Evolutionary conservation across 2,329 filamentous ascomycete species (phyloP).

Genomic region (Neobulgaria alba): DNA sequence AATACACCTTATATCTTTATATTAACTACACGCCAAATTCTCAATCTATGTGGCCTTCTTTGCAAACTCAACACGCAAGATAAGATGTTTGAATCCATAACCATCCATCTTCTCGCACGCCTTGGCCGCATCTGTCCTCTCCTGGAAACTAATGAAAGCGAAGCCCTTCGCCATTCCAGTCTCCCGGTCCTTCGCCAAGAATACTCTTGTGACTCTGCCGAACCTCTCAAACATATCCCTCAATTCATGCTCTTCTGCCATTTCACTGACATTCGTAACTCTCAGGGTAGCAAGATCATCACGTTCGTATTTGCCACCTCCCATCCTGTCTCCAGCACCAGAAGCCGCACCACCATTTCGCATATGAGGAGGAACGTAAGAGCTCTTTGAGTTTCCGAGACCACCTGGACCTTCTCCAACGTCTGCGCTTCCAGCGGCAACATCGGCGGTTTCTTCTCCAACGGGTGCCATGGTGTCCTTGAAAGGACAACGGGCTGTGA

Average conservation of each 20-base stretch:
- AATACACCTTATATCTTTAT: no score
- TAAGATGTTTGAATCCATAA: constrained; percentile 81
- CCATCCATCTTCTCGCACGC: constrained; percentile 98
- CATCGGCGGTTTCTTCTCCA: constrained; percentile 50
- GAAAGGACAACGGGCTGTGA: constrained; percentile 97
- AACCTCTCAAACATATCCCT: constrained; percentile 98
- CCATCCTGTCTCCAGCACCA: constrained; percentile 72
- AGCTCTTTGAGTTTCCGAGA: constrained; percentile 60
- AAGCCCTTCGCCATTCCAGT: constrained; percentile 96
- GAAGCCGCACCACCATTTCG: constrained; percentile 57
- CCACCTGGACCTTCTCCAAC: constrained; percentile 42
- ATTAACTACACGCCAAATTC: no score
- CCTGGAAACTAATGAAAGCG: constrained; percentile 95
- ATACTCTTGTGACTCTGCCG: constrained; percentile 92
- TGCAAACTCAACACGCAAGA: constrained; percentile 79
- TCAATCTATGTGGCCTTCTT: constrained; percentile 55
- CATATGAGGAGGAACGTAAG: constrained; percentile 91
- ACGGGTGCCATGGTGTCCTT: constrained; percentile 98
- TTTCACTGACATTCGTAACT: constrained; percentile 95
- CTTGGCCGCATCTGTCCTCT: constrained; percentile 80
- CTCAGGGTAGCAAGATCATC: constrained; percentile 94
- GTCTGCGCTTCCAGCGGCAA: constrained; percentile 40
- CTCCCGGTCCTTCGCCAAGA: constrained; percentile 95
- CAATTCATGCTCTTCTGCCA: constrained; percentile 92
- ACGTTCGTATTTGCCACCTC: constrained; percentile 79